Evolutionary conservation across 1,284 basidiomycete genomes (phyloP).

Genomic region (Austroboletus novae-zelandiae): DNA sequence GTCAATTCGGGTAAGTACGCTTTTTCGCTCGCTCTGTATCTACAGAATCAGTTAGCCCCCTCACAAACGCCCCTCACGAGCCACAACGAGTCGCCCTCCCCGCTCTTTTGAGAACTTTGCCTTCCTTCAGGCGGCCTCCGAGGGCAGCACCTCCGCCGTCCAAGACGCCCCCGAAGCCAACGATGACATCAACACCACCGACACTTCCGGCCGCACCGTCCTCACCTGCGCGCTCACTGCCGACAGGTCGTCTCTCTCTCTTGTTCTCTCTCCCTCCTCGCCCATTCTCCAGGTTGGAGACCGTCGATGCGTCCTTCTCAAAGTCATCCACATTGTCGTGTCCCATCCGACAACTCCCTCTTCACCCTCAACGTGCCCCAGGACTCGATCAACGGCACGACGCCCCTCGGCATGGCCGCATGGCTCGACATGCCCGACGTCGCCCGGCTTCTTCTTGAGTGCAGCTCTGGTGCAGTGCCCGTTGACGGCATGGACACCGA

Average conservation of each 20-base stretch:
- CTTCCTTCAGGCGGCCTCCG: conserved; percentile 56
- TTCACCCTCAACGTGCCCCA: conserved; percentile 69
- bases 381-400: conserved; percentile 62
- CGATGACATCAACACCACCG: conserved; percentile 64
- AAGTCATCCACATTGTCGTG: conserved; percentile 53
- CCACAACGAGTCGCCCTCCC: conserved; percentile 36
- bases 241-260: conserved; percentile 62
- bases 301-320: conserved; percentile 63
- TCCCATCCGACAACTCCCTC: conserved; percentile 54
- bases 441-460: conserved; percentile 58
- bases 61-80: conserved; percentile 32
- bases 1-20: too few relatives aligned
- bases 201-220: conserved; percentile 56
- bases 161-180: conserved; percentile 52
- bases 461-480: conserved; percentile 55
- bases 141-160: conserved; percentile 54
- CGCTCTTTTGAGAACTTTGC: conserved; percentile 46
- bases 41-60: too few relatives aligned
- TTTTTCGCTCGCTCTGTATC: too few relatives aligned
- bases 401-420: conserved; percentile 70
- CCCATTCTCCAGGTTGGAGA: conserved; percentile 51
- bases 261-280: conserved; percentile 1
- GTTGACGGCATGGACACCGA: conserved; percentile 70
- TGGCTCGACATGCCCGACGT: conserved; percentile 64
- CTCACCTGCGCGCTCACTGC: conserved; percentile 68